Percentiles rank a stretch among this genome's conserved stretches.
Evolutionary conservation across 306 rosid species (phyloP).

Genomic region (Ceratonia siliqua): DNA sequence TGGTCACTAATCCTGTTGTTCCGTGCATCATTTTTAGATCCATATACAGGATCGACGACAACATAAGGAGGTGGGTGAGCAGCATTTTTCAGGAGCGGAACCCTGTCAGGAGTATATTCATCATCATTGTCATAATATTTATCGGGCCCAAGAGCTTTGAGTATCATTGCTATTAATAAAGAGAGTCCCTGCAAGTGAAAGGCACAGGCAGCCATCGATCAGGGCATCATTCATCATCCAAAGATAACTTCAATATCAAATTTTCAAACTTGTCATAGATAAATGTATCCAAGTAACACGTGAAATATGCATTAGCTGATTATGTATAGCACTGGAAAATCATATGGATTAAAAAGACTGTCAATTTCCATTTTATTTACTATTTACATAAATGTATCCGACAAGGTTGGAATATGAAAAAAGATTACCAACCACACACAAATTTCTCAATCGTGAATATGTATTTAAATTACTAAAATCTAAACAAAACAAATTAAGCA

Average conservation of each 20-base stretch:
- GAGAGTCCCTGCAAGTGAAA: slow-evolving; percentile 58
- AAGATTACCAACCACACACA: background rate
- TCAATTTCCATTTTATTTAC: background rate
- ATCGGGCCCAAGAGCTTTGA: slow-evolving; percentile 79
- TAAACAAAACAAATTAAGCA: background rate
- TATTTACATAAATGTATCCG: background rate
- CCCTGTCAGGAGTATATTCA: slow-evolving; percentile 62
- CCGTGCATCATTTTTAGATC: slow-evolving; percentile 53
- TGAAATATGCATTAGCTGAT: slow-evolving; percentile 27
- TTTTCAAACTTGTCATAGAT: background rate
- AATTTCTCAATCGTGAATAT: slow-evolving; percentile 8
- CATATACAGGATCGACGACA: slow-evolving; percentile 60
- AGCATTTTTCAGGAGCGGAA: slow-evolving; percentile 68
- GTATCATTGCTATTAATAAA: slow-evolving; percentile 70
- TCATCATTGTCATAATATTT: slow-evolving; percentile 75
- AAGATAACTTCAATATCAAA: slow-evolving; percentile 15
- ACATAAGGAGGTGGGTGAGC: slow-evolving; percentile 56
- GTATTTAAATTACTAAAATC: slow-evolving; percentile 6
- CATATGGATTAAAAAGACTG: background rate
- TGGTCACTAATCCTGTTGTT: slow-evolving; percentile 44
- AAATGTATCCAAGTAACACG: background rate
- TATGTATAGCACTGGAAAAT: slow-evolving; percentile 5
- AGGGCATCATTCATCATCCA: slow-evolving; percentile 15
- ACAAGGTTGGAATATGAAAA: background rate
- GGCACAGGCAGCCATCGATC: slow-evolving; percentile 24